Base-by-base conservation (phyloP, 495 filamentous ascomycete species). In the Tuber indicum region DNA sequence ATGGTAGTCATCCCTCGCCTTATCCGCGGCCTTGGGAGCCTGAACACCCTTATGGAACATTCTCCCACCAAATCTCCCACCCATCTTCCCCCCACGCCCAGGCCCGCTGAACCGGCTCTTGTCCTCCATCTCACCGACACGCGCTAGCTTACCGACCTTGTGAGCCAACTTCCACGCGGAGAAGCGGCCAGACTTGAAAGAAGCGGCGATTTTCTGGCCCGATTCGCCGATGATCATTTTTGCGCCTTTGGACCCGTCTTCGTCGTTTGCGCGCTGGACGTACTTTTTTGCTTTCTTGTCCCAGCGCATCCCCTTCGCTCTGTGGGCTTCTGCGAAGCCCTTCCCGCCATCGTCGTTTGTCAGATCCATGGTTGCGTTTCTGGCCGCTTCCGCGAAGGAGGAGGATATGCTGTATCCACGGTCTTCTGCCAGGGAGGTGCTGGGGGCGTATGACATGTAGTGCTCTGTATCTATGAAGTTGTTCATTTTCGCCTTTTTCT, bases 231-330 rank as follows among this genome's bases (percentile, higher is more conserved):
- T 88, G 62, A 99, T 92, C 85, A 97, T 90, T 75, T 91, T 92
- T n/a, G 86, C 86, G 72, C 94, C 93, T 84, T 92, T 92, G 72
- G 91, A 93, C 26, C 96, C 96, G 86, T 98, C 96, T 81, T 96
- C 93, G 85, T 98, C 96, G 87, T 98, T 97, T 77, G 89, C 90
- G 42, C 91, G 88, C 3, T 91, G 86, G 10, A 99, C 95, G 85
- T 98, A 99, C 86, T 98, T 98, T 85, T 92, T 95, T 81, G 91
- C 89, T 82, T 96, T 94, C 88, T 97, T 97, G 86, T 99, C 96
- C 96, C 96, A 99, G 74, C 94, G 90, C 90, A 96, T 89, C 71
- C 91, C 89, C 52, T 90, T 87, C 19, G 86, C 84, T 81, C 89
- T 89, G 36, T 79, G 79, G 1, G 92, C 89, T 81, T 92, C 90